Conservation (phyloP, 495 filamentous ascomycete genomes). For the Tuber aestivum region DNA sequence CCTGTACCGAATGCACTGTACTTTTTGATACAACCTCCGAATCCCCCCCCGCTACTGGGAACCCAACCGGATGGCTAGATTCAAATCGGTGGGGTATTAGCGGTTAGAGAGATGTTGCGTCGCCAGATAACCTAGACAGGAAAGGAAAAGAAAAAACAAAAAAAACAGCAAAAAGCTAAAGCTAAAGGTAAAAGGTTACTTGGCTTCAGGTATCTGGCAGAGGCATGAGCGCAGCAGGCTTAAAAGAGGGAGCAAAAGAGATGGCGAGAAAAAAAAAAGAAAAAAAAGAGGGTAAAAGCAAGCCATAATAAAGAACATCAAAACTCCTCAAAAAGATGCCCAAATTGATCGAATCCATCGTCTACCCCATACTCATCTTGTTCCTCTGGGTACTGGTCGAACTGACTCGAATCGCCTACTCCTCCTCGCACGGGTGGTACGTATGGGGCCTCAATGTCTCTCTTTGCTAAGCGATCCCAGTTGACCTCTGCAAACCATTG, state of each 20-base stretch:
- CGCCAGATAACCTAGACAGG: neutral
- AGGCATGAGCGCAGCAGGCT: neutral
- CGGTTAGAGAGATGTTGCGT: neutral
- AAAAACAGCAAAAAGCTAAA: constrained; percentile 13
- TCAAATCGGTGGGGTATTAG: neutral
- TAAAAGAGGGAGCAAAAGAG: constrained; percentile 8
- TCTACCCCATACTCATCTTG: constrained; percentile 65
- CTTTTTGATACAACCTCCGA: constrained; percentile 3
- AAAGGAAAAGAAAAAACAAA: neutral
- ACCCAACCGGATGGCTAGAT: neutral
- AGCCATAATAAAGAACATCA: constrained; percentile 44
- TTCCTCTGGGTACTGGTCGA: constrained; percentile 96
- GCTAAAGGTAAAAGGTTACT: constrained; percentile 9
- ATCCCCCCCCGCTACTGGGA: neutral
- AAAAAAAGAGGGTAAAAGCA: constrained; percentile 13
- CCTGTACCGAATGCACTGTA: constrained; percentile 1
- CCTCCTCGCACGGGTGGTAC: constrained; percentile 93
- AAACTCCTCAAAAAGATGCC: constrained; percentile 68
- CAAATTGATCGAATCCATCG: constrained; percentile 52
- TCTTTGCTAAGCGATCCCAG: constrained; percentile 86
- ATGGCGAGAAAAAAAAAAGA: neutral
- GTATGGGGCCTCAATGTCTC: constrained; percentile 97
- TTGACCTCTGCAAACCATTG: constrained; percentile 96
- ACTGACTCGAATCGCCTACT: constrained; percentile 91
- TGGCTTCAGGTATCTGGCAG: neutral